Evolutionary conservation across 106 monocot species (phyloP), one percentile per base, ranked within the genome.

Genomic region (Xerophyta viscosa): DNA sequence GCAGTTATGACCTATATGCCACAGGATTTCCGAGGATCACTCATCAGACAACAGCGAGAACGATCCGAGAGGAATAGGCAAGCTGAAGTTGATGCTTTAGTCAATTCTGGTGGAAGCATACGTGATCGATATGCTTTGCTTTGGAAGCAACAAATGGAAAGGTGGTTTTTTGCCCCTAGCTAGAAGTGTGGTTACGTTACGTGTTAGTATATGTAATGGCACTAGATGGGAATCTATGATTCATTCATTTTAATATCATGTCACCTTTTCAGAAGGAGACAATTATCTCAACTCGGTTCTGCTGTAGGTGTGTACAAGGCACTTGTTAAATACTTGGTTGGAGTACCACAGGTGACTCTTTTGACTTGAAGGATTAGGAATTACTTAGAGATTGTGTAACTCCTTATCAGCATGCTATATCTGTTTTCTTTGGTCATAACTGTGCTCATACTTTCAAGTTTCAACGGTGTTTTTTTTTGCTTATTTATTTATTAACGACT

Each of bases 1-100:
- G 76, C 86, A 98, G 98, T 98, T 54, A 89, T 98, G 98, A 98
- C 98, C 22, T 98, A 98, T 60, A 82, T 98, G 90, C 98, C 98
- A 45, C 98, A 90, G 77, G 98, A 98, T 77, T 98, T 98, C 60
- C 72, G 98, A 46, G 98, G 89, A 27, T 68, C 75, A 19, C 68
- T 90, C 36, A 98, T 98, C 33, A 76, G 86, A 59, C 89, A 86
- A 43, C 98, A 98, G 63, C 48, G 74, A 46, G 98, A 98, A 42
- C 78, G 98, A 11, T 98, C 98, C 41, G 98, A 98, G 71, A 90
- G 82, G 63, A 86, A 79, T 54, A 90, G 48, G 42, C 82, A 98
- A 77, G 98, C 86, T 17, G 69, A 74, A 57, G 64, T 98, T 69
- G 89, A 90, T 73, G 73, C 79, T 67, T 74, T 98, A 50, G 66